Base-by-base conservation (phyloP, 1,139 yeast genomes). In the Geotrichum histeridarum region DNA sequence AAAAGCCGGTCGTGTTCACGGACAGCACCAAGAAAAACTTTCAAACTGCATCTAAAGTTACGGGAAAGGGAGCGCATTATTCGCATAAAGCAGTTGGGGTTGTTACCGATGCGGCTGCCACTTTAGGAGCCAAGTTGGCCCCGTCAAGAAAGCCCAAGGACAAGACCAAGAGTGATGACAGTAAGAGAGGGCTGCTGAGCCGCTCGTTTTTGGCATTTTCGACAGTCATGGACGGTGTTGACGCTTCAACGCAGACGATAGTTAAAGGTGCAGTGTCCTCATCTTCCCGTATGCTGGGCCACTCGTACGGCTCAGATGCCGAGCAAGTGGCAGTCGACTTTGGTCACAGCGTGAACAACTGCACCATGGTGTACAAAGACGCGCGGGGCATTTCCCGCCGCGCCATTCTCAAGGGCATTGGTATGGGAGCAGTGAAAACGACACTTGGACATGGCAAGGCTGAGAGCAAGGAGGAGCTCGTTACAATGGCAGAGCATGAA, bases 101-200 rank as follows among this genome's bases (percentile, higher is more conserved):
- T n/a, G 42, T 55, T 8, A 38, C 54, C 6, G 48, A 46, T n/a
- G 47, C 52, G 12, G 57, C 54, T 11, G 47, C 43, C 18, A 31
- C 31, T 5, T 31, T 51, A 17, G 55, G 57, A 7, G 44, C 39
- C 15, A 48, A 51, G 14, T 33, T 52, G 14, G 31, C 52, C 8
- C 68, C 55, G 64, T 67, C 51, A 53, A 58, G 52, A 75, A 77
- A 35, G 65, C 64, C 57, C 48, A 58, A 54, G 44, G 42, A 51
- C 36, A 45, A 38, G 32, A 37, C 45, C 39, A 27, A 18, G 12
- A 39, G 48, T 31, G 55, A 58, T 14, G 32, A 53, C 17, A 36
- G 32, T 42, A 30, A 12, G 11, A 47, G 49, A 1, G 49, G 53
- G 3, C 22, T 55, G 11, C 46, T 55, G 22, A 49, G 50, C n/a